phyloP scores from a whole-genome alignment of 306 rosid genomes.

The Cucumis sativus region Cucumber_9930_V3 NC_026655.2:8755001-8755500 shows the following conservation, averaged over 20 bases:
- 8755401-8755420: constrained; percentile 21
- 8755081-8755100: not conserved
- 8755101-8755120: not conserved
- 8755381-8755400: constrained; percentile 29
- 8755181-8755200: not conserved
- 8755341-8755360: constrained; percentile 55
- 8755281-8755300: constrained; percentile 16
- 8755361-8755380: constrained; percentile 27
- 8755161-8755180: not conserved
- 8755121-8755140: not conserved
- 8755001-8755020: not conserved
- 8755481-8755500: not conserved
- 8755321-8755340: constrained; percentile 55
- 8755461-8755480: not conserved
- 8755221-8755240: not conserved
- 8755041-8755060: not conserved
- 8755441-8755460: constrained; percentile 27
- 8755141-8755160: not conserved
- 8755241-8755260: not conserved
- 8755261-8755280: not conserved
- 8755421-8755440: constrained; percentile 18
- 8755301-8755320: constrained; percentile 15
- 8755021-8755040: not conserved
- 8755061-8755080: not conserved
- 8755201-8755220: not conserved